phyloP scores from a whole-genome alignment of 2,329 filamentous ascomycete genomes.

The Paracoccidioides lutzii region DNA sequence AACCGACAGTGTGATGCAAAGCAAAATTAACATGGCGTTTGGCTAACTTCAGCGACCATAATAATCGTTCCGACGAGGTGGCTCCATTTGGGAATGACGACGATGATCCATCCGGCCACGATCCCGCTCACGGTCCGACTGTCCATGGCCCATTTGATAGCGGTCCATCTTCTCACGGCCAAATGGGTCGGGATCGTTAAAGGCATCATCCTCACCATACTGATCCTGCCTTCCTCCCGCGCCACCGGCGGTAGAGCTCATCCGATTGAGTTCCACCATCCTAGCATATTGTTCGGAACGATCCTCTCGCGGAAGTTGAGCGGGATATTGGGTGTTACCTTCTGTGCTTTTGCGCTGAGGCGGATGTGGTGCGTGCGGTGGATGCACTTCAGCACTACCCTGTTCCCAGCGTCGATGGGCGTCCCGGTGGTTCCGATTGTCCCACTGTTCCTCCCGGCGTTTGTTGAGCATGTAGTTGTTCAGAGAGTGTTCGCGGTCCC shows the following conservation, averaged over 20 bases:
- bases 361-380: too few species aligned
- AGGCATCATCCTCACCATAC: not conserved
- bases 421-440: not conserved
- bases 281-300: constrained; percentile 4
- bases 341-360: not conserved
- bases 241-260: not conserved
- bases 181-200: not conserved
- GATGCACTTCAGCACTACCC: not conserved
- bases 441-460: not conserved
- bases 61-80: not conserved
- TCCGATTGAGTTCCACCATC: constrained; percentile 4
- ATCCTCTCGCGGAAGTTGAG: not conserved
- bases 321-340: not conserved
- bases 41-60: not conserved
- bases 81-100: not conserved
- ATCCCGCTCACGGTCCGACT: not conserved
- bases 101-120: not conserved
- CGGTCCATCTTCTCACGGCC: not conserved
- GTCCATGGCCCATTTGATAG: not conserved
- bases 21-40: not conserved
- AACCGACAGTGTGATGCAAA: not conserved
- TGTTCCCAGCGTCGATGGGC: not conserved
- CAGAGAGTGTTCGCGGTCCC: constrained; percentile 5
- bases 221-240: not conserved
- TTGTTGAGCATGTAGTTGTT: constrained; percentile 6